phyloP scores from a whole-genome alignment of 352 stramenopile genomes.

The Elongisporangium undulatum region DNA sequence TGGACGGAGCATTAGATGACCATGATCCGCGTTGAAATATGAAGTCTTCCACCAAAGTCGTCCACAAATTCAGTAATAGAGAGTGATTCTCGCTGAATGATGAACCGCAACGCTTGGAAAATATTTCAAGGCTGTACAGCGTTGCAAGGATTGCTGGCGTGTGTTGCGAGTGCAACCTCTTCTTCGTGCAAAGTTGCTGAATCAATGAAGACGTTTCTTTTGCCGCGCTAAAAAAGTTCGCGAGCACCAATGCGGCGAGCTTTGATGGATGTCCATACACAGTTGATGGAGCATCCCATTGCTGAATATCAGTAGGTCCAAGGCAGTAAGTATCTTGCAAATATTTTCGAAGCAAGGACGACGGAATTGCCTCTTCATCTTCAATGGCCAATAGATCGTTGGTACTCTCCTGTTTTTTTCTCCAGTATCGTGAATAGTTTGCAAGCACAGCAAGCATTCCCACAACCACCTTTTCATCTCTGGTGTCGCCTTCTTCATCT shows the following conservation, averaged over 20 bases:
- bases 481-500: conserved; percentile 28
- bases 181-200: conserved; percentile 46
- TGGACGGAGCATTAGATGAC: background rate
- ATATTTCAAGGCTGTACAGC: conserved; percentile 59
- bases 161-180: conserved; percentile 23
- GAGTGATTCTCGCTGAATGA: conserved; percentile 16
- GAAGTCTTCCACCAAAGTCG: conserved; percentile 39
- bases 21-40: conserved; percentile 12
- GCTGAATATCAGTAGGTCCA: conserved; percentile 17
- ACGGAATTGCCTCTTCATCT: conserved; percentile 21
- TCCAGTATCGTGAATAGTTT: conserved; percentile 52
- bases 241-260: conserved; percentile 41
- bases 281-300: conserved; percentile 16
- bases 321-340: conserved; percentile 47
- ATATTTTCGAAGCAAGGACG: conserved; percentile 25
- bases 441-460: conserved; percentile 43
- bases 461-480: conserved; percentile 45
- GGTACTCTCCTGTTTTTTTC: conserved; percentile 8
- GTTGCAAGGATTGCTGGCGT: conserved; percentile 19
- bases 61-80: conserved; percentile 37
- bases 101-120: conserved; percentile 47
- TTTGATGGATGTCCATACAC: conserved; percentile 43
- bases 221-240: conserved; percentile 35
- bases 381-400: conserved; percentile 13
- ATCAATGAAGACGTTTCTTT: conserved; percentile 36